Evolutionary conservation across 805 yeast species (phyloP), one percentile per base, ranked within the genome.

Genomic region (Saturnispora sanitii): DNA sequence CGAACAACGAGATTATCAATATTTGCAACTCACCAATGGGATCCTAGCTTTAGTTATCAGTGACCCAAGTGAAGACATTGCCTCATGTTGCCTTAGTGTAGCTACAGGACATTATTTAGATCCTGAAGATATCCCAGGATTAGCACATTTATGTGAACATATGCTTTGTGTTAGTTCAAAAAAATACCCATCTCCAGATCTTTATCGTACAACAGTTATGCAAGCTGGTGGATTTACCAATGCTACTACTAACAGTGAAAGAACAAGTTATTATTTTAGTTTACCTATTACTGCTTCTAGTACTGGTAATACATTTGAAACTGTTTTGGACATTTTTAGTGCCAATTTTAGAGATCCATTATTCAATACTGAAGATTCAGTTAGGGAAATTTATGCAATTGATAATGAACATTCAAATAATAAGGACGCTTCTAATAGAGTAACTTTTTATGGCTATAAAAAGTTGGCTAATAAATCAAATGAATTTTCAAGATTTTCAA

Each of bases 101-200:
- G 79, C 79, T 3, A 66, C 84, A 0, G 98, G 98, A 7, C 78
- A 95, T 2, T 79, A 77, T 52, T 68, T 77, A 35, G 96, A 90
- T 49, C 90, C 94, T 1, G 65, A 62, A 5, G 69, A 68, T 4
- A 49, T 81, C 1, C 77, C 77, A 0, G 98, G 98, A 0, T 54
- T 90, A 28, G 97, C 97, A 0, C 98, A 90, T 62, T 70, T 85
- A 43, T 81, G 94, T 51, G 96, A 86, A 53, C 95, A 86, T 56
- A 66, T 82, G 68, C 41, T 78, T 2, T 60, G 74, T 26, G 65
- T 68, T 41, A 82, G 80, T 3, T 73, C 82, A 0, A 74, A 70
- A 49, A 59, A 66, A 38, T 78, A 56, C 46, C 79, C 82, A 1
- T 54, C 60, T 16, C 66, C 73, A 1, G 68, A 65, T 29, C 50